Conservation (phyloP, 78 protist genomes). For the Dictyostelium citrinum region DNA sequence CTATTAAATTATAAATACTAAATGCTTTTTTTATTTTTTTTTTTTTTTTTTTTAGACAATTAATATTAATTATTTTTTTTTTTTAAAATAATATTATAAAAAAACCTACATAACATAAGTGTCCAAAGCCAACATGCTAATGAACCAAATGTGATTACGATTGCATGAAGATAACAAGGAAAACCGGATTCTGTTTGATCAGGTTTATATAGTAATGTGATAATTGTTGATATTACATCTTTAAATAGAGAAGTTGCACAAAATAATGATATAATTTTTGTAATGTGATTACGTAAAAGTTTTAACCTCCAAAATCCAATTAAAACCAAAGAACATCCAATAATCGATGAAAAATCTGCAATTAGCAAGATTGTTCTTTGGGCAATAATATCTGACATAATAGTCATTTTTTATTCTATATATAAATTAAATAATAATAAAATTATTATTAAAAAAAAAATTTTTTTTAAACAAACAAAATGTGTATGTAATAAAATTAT, state of each 20-base stretch:
- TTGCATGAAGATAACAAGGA: conserved; percentile 32
- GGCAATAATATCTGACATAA: conserved; percentile 6
- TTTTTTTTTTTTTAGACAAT: neutral
- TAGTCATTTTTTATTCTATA: neutral
- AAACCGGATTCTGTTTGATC: neutral
- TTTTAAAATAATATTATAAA: neutral
- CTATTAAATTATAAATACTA: conserved; percentile 50
- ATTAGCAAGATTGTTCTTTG: neutral
- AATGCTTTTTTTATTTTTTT: neutral
- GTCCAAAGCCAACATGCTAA: conserved; percentile 69
- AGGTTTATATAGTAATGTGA: neutral
- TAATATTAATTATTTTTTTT: neutral
- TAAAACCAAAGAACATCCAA: conserved; percentile 29
- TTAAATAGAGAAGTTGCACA: conserved; percentile 40
- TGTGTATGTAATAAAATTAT: neutral
- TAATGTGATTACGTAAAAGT: conserved; percentile 52
- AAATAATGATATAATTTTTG: conserved; percentile 46
- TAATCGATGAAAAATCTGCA: conserved; percentile 65
- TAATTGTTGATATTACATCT: conserved; percentile 5
- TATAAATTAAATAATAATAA: neutral
- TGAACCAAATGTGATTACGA: conserved; percentile 41
- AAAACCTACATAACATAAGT: conserved; percentile 18
- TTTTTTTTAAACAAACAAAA: too few species aligned
- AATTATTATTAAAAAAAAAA: neutral
- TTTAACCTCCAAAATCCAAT: conserved; percentile 61